A percentile compares a stretch with the other conserved stretches of the same genome.
Conservation (phyloP, 768 basidiomycete species). For the Lactarius deliciosus region DNA sequence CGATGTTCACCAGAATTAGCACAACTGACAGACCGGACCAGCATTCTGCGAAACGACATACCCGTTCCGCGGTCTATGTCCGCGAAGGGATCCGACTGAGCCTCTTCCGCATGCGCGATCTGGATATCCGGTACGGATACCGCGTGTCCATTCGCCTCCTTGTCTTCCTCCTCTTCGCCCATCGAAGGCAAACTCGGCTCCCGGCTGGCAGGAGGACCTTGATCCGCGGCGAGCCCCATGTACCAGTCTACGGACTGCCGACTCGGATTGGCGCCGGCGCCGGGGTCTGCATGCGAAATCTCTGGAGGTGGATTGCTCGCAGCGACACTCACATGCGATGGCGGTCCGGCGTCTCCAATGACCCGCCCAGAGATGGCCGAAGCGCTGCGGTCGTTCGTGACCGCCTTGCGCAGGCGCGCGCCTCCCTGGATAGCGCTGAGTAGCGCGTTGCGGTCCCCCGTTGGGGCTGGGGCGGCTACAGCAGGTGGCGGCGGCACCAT, state of each 20-base stretch:
- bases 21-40: not conserved
- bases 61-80: constrained; percentile 70
- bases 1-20: constrained; percentile 18
- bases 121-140: constrained; percentile 55
- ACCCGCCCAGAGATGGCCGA: constrained; percentile 73
- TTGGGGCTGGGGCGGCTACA: constrained; percentile 36
- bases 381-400: constrained; percentile 81
- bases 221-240: constrained; percentile 78
- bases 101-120: constrained; percentile 45
- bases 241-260: constrained; percentile 91
- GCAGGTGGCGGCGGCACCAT: constrained; percentile 35
- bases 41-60: constrained; percentile 37
- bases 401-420: constrained; percentile 63
- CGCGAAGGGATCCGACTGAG: constrained; percentile 51
- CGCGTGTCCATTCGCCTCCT: constrained; percentile 33
- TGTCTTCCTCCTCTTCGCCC: constrained; percentile 62
- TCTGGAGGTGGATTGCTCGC: constrained; percentile 44
- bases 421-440: constrained; percentile 80
- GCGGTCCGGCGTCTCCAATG: constrained; percentile 69
- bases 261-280: constrained; percentile 3
- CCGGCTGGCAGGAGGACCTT: constrained; percentile 37
- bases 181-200: constrained; percentile 50
- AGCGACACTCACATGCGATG: constrained; percentile 61
- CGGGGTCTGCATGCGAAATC: constrained; percentile 43
- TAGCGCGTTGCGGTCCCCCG: constrained; percentile 62